These are phyloP conservation scores for Lunasporangiospora selenospora DNA, from an alignment of 192 early-diverging fungal genomes.

Conservation along the genomic window DNA sequence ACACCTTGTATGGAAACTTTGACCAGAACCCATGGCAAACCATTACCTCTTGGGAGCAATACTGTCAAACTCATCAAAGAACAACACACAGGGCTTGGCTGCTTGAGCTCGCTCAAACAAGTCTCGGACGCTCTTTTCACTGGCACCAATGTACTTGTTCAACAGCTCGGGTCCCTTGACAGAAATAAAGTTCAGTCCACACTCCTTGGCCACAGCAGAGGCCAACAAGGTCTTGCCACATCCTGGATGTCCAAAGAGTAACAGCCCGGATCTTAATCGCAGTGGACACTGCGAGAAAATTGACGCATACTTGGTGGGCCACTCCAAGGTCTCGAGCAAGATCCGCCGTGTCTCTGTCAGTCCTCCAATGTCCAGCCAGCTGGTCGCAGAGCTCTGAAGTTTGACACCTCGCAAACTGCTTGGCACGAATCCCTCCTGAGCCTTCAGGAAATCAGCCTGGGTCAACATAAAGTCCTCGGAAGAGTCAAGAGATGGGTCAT, in stretches of 20 bases:
- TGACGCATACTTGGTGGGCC: slow-evolving; percentile 91
- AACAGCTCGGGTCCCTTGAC: slow-evolving; percentile 98
- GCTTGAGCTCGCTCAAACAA: slow-evolving; percentile 94
- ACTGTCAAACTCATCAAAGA: slow-evolving; percentile 99
- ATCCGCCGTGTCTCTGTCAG: slow-evolving; percentile 80
- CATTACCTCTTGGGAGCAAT: slow-evolving; percentile 90
- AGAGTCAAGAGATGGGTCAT: neutral
- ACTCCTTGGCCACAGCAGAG: slow-evolving; percentile 95
- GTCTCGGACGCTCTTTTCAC: slow-evolving; percentile 93
- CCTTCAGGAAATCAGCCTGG: slow-evolving; percentile 74
- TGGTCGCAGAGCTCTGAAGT: slow-evolving; percentile 73
- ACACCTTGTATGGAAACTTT: neutral
- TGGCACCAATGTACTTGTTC: slow-evolving; percentile 99
- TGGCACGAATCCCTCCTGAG: slow-evolving; percentile 81
- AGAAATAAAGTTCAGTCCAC: slow-evolving; percentile 95
- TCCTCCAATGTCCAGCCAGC: slow-evolving; percentile 91
- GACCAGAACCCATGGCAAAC: no score
- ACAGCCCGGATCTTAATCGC: slow-evolving; percentile 88
- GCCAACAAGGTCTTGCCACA: slow-evolving; percentile 98
- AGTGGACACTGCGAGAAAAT: slow-evolving; percentile 91
- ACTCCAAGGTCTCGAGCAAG: slow-evolving; percentile 92
- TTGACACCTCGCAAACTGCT: slow-evolving; percentile 80
- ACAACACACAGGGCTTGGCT: slow-evolving; percentile 93
- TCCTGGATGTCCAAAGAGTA: slow-evolving; percentile 97
- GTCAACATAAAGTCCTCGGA: slow-evolving; percentile 56